These are phyloP conservation scores for Phaeosphaeriaceae sp. DNA, from an alignment of 2,329 filamentous ascomycete species.

Conservation along the genomic window DNA sequence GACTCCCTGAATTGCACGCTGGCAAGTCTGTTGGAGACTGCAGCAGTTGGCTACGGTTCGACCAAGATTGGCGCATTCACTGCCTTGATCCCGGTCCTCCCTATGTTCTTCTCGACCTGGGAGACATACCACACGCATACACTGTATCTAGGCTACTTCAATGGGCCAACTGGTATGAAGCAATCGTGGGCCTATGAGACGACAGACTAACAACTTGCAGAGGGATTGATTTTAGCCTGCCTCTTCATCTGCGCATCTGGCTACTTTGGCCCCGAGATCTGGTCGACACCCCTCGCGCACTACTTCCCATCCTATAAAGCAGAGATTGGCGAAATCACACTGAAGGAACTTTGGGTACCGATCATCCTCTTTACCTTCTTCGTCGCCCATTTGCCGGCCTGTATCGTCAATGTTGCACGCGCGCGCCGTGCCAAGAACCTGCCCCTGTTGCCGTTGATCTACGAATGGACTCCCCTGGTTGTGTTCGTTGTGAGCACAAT, in stretches of 20 bases:
- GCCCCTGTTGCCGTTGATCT: slow-evolving; percentile 81
- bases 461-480: slow-evolving; percentile 92
- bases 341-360: slow-evolving; percentile 88
- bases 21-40: slow-evolving; percentile 87
- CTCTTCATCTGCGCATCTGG: slow-evolving; percentile 86
- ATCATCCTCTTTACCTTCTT: slow-evolving; percentile 57
- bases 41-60: slow-evolving; percentile 89
- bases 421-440: slow-evolving; percentile 76
- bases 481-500: slow-evolving; percentile 78
- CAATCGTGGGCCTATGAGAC: neutral
- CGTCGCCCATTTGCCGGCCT: slow-evolving; percentile 80
- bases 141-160: slow-evolving; percentile 92
- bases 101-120: slow-evolving; percentile 96
- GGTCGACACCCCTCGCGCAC: slow-evolving; percentile 77
- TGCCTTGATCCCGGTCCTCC: slow-evolving; percentile 85
- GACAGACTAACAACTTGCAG: slow-evolving; percentile 49
- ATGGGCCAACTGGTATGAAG: slow-evolving; percentile 77
- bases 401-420: slow-evolving; percentile 82
- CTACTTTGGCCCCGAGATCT: slow-evolving; percentile 86
- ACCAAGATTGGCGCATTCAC: slow-evolving; percentile 89
- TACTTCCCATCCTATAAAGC: slow-evolving; percentile 46
- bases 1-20: slow-evolving; percentile 97
- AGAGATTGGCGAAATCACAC: slow-evolving; percentile 75
- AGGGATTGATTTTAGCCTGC: slow-evolving; percentile 90
- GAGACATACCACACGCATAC: slow-evolving; percentile 12